Evolutionary conservation across 179 eudicot species (phyloP), one percentile per base, ranked within the genome.

Genomic region (Vitellaria paradoxa): DNA sequence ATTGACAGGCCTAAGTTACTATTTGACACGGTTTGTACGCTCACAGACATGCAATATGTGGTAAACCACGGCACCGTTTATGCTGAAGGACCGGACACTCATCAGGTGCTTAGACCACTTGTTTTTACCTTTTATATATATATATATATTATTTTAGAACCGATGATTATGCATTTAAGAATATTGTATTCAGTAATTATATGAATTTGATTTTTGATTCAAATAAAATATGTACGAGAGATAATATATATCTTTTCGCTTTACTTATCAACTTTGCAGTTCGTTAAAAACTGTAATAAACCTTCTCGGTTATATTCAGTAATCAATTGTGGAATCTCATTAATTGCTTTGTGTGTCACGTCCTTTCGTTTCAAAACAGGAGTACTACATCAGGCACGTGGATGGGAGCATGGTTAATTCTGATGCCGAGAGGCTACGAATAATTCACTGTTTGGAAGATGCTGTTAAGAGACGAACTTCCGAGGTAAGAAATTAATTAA

Each of bases 31-130:
- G 37, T 30, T 30, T 30, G 37, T 73, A 94, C 98, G 0, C 80
- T 94, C 77, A 94, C 98, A 0, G 98, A 94, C 83, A 94, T 94
- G 97, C 92, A 91, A 78, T 94, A 94, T 61, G 97, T 93, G 52
- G 97, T 94, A 9, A 93, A 82, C 76, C 98, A 94, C 88, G 98
- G 88, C 52, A 91, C 92, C 7, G 85, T 93, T 72, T 86, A 81
- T 64, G 87, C 97, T 8, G 92, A 91, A 81, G 94, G 94, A 47
- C 87, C 91, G 0, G 93, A 91, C 80, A 97, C 97, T 80, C 86
- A 73, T 77, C 97, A 92, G 98, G 98, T 94, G 62, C 8, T 52
- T 53, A n/a, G 17, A 67, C 75, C 9, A 2, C 18, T 15, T 3
- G 3, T 24, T 64, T 2, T 5, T 26, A 2, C 14, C 24, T 7